phyloP scores from a whole-genome alignment of 176 grass and related monocot species.

The Aegilops longissima region DNA sequence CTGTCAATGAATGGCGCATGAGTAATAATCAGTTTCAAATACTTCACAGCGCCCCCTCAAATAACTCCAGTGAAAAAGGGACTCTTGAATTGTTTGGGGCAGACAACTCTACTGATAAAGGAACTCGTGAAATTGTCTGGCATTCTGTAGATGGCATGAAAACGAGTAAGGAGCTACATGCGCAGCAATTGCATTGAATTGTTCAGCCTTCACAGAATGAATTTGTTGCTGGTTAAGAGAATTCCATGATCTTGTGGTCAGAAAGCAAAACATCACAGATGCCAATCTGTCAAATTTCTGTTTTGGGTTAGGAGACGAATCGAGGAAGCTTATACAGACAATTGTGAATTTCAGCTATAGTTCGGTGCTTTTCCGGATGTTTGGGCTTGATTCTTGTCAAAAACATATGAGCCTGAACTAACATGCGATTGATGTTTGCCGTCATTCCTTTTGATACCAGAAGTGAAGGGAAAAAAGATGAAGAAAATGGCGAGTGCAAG shows the following conservation, averaged over 20 bases:
- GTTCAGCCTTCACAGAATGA: neutral
- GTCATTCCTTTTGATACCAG: slow-evolving; percentile 18
- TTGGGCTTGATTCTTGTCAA: slow-evolving; percentile 25
- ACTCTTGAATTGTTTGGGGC: slow-evolving; percentile 40
- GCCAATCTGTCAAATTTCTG: slow-evolving; percentile 19
- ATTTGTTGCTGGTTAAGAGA: slow-evolving; percentile 33
- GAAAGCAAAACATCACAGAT: slow-evolving; percentile 12
- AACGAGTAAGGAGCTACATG: slow-evolving; percentile 16
- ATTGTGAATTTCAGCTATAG: slow-evolving; percentile 33
- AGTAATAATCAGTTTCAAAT: slow-evolving; percentile 40
- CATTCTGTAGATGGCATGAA: slow-evolving; percentile 40
- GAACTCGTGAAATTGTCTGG: slow-evolving; percentile 46
- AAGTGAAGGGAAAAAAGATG: neutral
- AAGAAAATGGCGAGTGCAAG: slow-evolving; percentile 1
- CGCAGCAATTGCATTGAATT: slow-evolving; percentile 22
- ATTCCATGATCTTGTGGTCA: slow-evolving; percentile 20
- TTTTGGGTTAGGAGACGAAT: slow-evolving; percentile 16
- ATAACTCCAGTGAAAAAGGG: slow-evolving; percentile 39
- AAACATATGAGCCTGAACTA: slow-evolving; percentile 24
- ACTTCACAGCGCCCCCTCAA: slow-evolving; percentile 15
- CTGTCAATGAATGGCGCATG: slow-evolving; percentile 31
- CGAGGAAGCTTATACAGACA: slow-evolving; percentile 24
- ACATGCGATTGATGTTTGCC: slow-evolving; percentile 31
- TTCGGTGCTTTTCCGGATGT: slow-evolving; percentile 23
- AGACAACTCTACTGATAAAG: slow-evolving; percentile 45